Percentiles rank a stretch among this genome's conserved stretches.
Evolutionary conservation across 768 basidiomycete species (phyloP).

Genomic region (Xanthoconium purpureum): DNA sequence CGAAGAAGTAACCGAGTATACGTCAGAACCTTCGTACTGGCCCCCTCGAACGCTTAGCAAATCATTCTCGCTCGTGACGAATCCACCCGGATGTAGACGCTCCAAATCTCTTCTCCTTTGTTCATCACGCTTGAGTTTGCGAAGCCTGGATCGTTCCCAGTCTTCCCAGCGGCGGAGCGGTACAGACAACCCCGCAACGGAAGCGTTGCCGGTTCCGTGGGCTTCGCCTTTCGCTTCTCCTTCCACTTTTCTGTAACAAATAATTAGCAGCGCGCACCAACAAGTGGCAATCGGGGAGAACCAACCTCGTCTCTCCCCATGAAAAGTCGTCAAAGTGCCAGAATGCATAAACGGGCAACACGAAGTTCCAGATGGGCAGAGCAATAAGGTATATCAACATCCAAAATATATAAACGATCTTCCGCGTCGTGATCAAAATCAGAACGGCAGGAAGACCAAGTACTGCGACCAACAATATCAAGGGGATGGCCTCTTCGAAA

Average conservation of each 20-base stretch:
- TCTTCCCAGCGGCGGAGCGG: slow-evolving; percentile 99
- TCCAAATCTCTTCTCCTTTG: slow-evolving; percentile 79
- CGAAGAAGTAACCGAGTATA: slow-evolving; percentile 75
- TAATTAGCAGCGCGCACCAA: slow-evolving; percentile 10
- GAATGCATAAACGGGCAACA: slow-evolving; percentile 93
- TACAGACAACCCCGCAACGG: slow-evolving; percentile 56
- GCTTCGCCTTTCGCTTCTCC: slow-evolving; percentile 81
- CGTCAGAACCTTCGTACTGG: slow-evolving; percentile 78
- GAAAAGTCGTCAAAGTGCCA: slow-evolving; percentile 99
- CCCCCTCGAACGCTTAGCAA: slow-evolving; percentile 59
- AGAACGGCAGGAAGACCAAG: slow-evolving; percentile 91
- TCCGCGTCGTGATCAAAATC: slow-evolving; percentile 91
- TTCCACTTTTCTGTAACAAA: slow-evolving; percentile 75
- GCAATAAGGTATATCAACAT: slow-evolving; percentile 94
- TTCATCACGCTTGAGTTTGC: slow-evolving; percentile 88
- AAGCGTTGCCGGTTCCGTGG: slow-evolving; percentile 65
- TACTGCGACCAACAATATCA: slow-evolving; percentile 84
- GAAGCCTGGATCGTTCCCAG: slow-evolving; percentile 93
- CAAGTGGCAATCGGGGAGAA: slow-evolving; percentile 2
- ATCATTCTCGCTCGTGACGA: slow-evolving; percentile 59
- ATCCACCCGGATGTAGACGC: slow-evolving; percentile 68
- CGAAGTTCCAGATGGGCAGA: slow-evolving; percentile 94
- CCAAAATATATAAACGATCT: slow-evolving; percentile 96
- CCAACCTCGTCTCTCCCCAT: slow-evolving; percentile 97
- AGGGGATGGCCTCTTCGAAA: slow-evolving; percentile 92